phyloP scores from a whole-genome alignment of 179 eudicot genomes.

The Spinacia oleracea region DNA sequence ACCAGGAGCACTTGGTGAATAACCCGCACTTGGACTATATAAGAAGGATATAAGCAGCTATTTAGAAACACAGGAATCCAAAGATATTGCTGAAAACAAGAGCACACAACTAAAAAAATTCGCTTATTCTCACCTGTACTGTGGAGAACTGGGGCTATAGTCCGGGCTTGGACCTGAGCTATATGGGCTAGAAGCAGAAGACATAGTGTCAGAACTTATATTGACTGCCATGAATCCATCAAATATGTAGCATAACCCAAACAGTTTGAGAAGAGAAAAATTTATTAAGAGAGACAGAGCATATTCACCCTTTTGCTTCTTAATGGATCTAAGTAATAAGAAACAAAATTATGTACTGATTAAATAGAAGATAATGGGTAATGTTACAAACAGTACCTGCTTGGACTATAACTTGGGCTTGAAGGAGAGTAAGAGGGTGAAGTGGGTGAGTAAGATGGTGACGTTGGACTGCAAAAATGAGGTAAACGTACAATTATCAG shows the following conservation, averaged over 20 bases:
- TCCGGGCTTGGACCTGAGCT: slow-evolving; percentile 73
- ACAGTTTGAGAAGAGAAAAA: neutral
- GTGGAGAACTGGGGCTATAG: slow-evolving; percentile 97
- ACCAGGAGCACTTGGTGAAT: slow-evolving; percentile 98
- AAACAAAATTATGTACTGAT: neutral
- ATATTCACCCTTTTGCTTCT: neutral
- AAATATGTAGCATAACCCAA: too few relatives aligned
- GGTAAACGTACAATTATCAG: neutral
- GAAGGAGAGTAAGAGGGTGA: slow-evolving; percentile 95
- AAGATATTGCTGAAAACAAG: neutral
- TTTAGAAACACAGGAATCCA: neutral
- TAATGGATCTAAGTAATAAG: neutral
- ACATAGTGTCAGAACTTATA: slow-evolving; percentile 10
- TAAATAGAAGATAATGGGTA: neutral
- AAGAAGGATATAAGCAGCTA: neutral
- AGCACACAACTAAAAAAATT: neutral
- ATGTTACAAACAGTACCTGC: slow-evolving; percentile 55
- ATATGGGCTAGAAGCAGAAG: slow-evolving; percentile 62
- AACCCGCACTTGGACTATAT: slow-evolving; percentile 89
- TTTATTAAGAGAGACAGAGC: neutral
- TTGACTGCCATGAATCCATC: neutral
- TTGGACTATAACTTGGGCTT: slow-evolving; percentile 89
- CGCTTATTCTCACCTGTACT: slow-evolving; percentile 60
- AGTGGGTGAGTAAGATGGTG: slow-evolving; percentile 94
- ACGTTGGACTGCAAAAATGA: slow-evolving; percentile 68